Evolutionary conservation across 495 filamentous ascomycete genomes (phyloP).

Genomic region (Aspergillus nanangensis): DNA sequence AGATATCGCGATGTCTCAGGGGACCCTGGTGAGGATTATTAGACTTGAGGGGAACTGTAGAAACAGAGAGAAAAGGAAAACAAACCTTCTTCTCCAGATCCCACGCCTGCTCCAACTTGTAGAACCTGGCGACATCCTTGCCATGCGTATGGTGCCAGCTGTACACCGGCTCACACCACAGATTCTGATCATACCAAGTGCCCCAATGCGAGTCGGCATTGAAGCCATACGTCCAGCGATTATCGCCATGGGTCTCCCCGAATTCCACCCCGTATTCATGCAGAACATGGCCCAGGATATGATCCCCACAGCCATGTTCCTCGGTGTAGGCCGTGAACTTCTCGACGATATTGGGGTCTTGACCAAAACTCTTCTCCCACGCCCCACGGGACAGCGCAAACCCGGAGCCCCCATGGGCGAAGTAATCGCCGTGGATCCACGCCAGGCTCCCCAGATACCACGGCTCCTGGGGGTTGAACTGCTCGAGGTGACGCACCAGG

Average conservation of each 20-base stretch:
- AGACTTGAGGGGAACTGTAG: too few species aligned
- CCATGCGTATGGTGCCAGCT: constrained; percentile 44
- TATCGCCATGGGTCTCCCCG: constrained; percentile 27
- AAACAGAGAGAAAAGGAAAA: too few species aligned
- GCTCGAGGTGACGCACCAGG: constrained; percentile 43
- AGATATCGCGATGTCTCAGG: constrained; percentile 21
- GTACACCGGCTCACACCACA: constrained; percentile 46
- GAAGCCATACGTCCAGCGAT: constrained; percentile 45
- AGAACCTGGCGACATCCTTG: constrained; percentile 23
- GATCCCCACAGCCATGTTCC: constrained; percentile 45
- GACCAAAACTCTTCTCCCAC: constrained; percentile 35
- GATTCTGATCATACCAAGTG: constrained; percentile 22
- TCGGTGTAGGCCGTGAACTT: constrained; percentile 30
- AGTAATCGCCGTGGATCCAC: constrained; percentile 36
- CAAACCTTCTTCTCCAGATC: constrained; percentile 15
- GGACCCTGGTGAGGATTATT: constrained; percentile 12
- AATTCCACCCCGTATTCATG: constrained; percentile 39
- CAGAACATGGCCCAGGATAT: constrained; percentile 45
- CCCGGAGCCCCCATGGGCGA: constrained; percentile 58
- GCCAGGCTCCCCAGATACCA: constrained; percentile 51
- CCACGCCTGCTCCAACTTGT: constrained; percentile 23
- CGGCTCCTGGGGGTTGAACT: constrained; percentile 36
- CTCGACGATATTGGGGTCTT: constrained; percentile 25
- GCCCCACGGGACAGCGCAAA: constrained; percentile 51
- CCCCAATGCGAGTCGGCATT: constrained; percentile 37